phyloP scores from a whole-genome alignment of 345 rosid species.

The Rhizophora apiculata region DNA sequence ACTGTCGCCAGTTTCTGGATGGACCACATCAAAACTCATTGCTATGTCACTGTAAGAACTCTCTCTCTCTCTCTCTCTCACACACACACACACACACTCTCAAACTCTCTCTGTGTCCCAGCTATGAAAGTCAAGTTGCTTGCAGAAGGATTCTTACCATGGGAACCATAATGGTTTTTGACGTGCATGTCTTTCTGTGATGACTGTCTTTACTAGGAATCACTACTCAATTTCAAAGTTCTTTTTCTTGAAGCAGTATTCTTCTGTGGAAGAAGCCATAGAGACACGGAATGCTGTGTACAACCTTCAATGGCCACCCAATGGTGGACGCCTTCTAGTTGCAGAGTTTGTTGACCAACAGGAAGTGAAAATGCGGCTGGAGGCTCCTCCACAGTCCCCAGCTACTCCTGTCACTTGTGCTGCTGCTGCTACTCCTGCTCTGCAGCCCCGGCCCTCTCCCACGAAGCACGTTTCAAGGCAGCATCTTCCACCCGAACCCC shows the following conservation, averaged over 20 bases:
- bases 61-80: slow-evolving; percentile 8
- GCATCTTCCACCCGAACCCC: slow-evolving; percentile 57
- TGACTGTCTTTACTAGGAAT: neutral
- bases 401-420: slow-evolving; percentile 32
- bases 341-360: slow-evolving; percentile 88
- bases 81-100: too few species aligned
- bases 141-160: neutral
- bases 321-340: slow-evolving; percentile 77
- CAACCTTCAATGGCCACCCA: slow-evolving; percentile 92
- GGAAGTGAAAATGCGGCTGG: slow-evolving; percentile 65
- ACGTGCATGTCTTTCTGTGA: neutral
- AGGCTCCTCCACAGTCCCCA: slow-evolving; percentile 56
- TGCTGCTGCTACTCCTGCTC: slow-evolving; percentile 18
- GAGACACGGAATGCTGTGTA: slow-evolving; percentile 88
- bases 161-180: neutral
- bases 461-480: slow-evolving; percentile 50
- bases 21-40: slow-evolving; percentile 97
- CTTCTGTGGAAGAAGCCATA: slow-evolving; percentile 79
- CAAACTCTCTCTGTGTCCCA: neutral
- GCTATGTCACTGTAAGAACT: slow-evolving; percentile 76
- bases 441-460: slow-evolving; percentile 50
- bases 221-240: neutral
- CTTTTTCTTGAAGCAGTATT: slow-evolving; percentile 57
- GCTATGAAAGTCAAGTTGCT: neutral
- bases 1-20: slow-evolving; percentile 80